phyloP scores from a whole-genome alignment of 768 basidiomycete species.

The Russula emetica region DNA sequence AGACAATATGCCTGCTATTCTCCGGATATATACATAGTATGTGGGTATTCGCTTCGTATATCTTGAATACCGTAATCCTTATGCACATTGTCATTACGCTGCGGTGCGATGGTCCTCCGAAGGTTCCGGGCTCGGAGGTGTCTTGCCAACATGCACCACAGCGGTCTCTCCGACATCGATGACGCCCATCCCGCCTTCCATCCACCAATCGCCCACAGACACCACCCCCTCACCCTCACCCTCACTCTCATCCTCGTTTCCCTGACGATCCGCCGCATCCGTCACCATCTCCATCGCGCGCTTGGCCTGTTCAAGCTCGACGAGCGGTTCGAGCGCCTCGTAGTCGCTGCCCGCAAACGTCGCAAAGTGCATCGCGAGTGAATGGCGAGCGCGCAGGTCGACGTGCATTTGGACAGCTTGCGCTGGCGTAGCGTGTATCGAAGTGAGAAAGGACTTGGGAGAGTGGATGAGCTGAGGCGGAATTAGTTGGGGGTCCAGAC shows the following conservation, averaged over 20 bases:
- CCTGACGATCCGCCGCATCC: conserved; percentile 5
- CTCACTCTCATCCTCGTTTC: background rate
- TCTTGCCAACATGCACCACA: conserved; percentile 33
- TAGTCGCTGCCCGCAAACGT: conserved; percentile 42
- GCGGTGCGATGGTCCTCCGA: background rate
- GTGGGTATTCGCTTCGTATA: no score
- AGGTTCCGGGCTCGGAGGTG: background rate
- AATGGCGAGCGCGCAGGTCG: conserved; percentile 30
- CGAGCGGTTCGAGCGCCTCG: conserved; percentile 41
- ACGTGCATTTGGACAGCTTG: conserved; percentile 40
- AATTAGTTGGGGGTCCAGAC: background rate
- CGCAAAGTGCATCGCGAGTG: conserved; percentile 44
- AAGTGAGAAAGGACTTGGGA: conserved; percentile 30
- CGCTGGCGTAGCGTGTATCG: conserved; percentile 40
- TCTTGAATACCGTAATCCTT: background rate
- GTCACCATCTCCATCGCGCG: conserved; percentile 33
- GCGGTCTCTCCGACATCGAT: conserved; percentile 37
- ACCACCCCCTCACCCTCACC: background rate
- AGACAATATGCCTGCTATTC: no score
- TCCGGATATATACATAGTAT: no score
- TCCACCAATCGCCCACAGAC: conserved; percentile 31
- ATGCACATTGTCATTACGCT: background rate
- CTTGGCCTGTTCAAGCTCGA: conserved; percentile 37
- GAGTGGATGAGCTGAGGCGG: conserved; percentile 31
- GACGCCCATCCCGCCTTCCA: conserved; percentile 37